phyloP scores from a whole-genome alignment of 139 green algal species.

The Ostreobium quekettii region DNA sequence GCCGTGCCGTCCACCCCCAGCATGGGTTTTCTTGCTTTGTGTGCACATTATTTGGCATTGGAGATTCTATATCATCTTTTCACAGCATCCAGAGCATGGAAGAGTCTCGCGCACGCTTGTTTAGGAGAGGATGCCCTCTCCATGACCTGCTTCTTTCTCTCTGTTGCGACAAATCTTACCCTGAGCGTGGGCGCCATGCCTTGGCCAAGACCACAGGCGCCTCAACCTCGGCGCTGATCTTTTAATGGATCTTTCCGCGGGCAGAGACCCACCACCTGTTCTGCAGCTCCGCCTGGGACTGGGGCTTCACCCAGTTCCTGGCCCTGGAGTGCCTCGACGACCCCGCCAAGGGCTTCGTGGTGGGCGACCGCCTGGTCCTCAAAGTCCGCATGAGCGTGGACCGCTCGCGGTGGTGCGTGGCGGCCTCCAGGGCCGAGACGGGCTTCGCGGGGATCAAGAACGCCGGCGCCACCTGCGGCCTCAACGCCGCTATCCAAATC shows the following conservation, averaged over 20 bases:
- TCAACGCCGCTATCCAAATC: slow-evolving; percentile 2
- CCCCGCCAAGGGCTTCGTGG: background rate
- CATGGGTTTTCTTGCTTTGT: too few relatives aligned
- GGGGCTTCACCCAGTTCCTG: background rate
- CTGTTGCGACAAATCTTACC: too few relatives aligned
- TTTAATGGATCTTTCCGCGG: background rate
- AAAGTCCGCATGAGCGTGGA: background rate
- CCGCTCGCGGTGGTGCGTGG: background rate
- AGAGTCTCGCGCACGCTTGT: too few relatives aligned
- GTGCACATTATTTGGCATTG: too few relatives aligned
- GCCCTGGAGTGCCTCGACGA: background rate
- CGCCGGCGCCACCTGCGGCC: background rate
- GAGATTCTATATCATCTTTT: too few relatives aligned
- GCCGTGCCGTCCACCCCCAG: too few relatives aligned
- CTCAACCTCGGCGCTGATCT: too few relatives aligned
- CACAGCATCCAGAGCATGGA: too few relatives aligned
- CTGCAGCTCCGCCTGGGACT: background rate
- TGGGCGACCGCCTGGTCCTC: background rate
- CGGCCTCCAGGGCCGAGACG: background rate
- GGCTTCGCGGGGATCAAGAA: background rate
- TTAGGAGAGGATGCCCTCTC: too few relatives aligned
- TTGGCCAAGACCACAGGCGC: too few relatives aligned
- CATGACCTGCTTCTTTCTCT: too few relatives aligned
- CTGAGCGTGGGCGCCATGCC: too few relatives aligned
- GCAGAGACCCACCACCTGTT: background rate